Conservation (phyloP, 129 eudicot species). For the Oenanthe sinensis region DNA sequence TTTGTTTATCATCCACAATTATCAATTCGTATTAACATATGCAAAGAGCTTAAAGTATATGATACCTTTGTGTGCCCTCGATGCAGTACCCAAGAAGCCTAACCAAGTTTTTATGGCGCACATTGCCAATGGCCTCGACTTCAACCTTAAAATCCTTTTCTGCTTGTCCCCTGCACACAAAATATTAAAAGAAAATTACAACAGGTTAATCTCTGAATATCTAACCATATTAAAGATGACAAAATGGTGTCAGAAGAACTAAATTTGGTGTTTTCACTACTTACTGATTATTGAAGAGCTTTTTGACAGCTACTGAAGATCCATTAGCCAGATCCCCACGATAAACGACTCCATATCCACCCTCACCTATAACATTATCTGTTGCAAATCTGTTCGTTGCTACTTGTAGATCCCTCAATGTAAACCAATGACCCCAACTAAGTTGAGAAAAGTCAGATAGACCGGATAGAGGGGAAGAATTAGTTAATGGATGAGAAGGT, state of each 20-base stretch:
- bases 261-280: neutral
- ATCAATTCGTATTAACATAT: neutral
- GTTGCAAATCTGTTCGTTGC: slow-evolving; percentile 24
- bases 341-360: slow-evolving; percentile 34
- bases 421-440: slow-evolving; percentile 43
- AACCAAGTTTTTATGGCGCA: slow-evolving; percentile 28
- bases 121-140: slow-evolving; percentile 34
- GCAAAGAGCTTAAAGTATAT: no score
- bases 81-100: slow-evolving; percentile 29
- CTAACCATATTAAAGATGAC: neutral
- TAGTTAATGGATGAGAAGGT: slow-evolving; percentile 41
- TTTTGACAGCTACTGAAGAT: slow-evolving; percentile 24
- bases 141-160: slow-evolving; percentile 30
- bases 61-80: slow-evolving; percentile 34
- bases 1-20: neutral
- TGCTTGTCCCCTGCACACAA: slow-evolving; percentile 24
- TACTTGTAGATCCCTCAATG: slow-evolving; percentile 22
- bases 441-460: slow-evolving; percentile 76
- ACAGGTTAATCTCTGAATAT: neutral
- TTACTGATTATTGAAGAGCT: slow-evolving; percentile 25
- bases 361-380: slow-evolving; percentile 31
- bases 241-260: neutral
- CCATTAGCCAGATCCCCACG: slow-evolving; percentile 19
- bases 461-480: slow-evolving; percentile 58
- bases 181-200: neutral